Base-by-base conservation (phyloP, 1,284 basidiomycete genomes). In the Salmacisia buchloeana region DNA sequence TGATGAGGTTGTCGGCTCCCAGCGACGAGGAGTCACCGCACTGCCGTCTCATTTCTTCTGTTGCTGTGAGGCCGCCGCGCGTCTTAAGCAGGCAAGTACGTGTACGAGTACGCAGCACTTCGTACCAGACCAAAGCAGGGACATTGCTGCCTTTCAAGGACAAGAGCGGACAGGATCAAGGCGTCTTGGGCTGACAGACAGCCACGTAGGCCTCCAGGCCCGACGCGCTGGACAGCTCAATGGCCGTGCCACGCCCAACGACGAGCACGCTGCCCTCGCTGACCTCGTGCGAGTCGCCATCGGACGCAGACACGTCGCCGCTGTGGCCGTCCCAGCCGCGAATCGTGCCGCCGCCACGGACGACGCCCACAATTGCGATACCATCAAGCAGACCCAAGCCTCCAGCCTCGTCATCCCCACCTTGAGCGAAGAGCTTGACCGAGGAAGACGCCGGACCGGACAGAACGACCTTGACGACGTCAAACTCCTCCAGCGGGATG, bases 171-270 rank as follows among this genome's bases (percentile, higher is more conserved):
- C 18, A 21, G 5, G 18, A 13, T 52, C 25, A 52, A n/a, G 49
- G 49, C 3, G 25, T 54, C 49, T 54, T 54, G 25, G 49, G 49
- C 49, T 54, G 49, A 31, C 49, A 54, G 15, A 54, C 49, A 29
- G 49, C 25, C 4, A 54, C 21, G 49, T 54, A 54, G 13, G 49
- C 49, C 27, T 54, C 49, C 29, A 54, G 23, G 23, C 18, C 13
- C 49, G 18, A 27, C 29, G 15, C 29, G 25, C 29, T 31, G 13
- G 23, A 25, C 6, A 54, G 31, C 29, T 54, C 25, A 18, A 54
- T 29, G 29, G 27, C 49, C 2, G 49, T 54, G 10, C 49, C 49
- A 27, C 34, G 31, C 25, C 49, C 49, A 18, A 54, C 49, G 2
- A 54, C 27, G 3, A 54, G 15, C 49, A 54, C 49, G 49, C 49